phyloP scores from a whole-genome alignment of 768 basidiomycete species.

The Collybiopsis confluens region DNA sequence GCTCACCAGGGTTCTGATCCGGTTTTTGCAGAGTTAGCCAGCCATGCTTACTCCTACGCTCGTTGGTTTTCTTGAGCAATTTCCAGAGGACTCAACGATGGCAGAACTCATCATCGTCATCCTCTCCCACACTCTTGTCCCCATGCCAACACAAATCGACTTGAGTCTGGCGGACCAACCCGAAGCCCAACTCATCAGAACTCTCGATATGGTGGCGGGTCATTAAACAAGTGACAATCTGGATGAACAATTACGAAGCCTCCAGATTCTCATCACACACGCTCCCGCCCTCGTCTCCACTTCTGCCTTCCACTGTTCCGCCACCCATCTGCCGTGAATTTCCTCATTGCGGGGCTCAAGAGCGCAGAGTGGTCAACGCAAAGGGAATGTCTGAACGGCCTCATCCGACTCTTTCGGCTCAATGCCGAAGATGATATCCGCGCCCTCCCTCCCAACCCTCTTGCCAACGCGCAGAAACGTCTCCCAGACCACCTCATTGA shows the following conservation, averaged over 20 bases:
- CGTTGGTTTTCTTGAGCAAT: conserved; percentile 40
- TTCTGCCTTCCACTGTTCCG: conserved; percentile 39
- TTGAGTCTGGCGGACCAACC: conserved; percentile 31
- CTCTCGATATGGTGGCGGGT: conserved; percentile 41
- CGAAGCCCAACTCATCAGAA: conserved; percentile 26
- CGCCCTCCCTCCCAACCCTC: conserved; percentile 42
- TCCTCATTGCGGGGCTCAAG: conserved; percentile 53
- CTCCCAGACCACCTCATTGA: conserved; percentile 44
- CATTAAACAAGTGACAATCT: conserved; percentile 37
- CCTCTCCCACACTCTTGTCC: conserved; percentile 46
- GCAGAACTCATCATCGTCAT: conserved; percentile 48
- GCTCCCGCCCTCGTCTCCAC: conserved; percentile 42
- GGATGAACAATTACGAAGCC: conserved; percentile 38
- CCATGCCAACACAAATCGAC: conserved; percentile 29
- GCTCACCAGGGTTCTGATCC: conserved; percentile 57
- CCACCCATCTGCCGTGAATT: conserved; percentile 42
- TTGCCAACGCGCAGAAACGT: conserved; percentile 40
- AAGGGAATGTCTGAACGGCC: conserved; percentile 45
- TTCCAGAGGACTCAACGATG: conserved; percentile 45
- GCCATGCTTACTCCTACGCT: conserved; percentile 38
- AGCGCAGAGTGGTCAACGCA: conserved; percentile 51
- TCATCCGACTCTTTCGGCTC: conserved; percentile 45
- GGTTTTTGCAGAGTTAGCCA: conserved; percentile 48
- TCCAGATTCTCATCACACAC: conserved; percentile 46
- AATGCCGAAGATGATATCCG: conserved; percentile 42